Conservation (phyloP, 768 basidiomycete species). For the Lepiota venenata region DNA sequence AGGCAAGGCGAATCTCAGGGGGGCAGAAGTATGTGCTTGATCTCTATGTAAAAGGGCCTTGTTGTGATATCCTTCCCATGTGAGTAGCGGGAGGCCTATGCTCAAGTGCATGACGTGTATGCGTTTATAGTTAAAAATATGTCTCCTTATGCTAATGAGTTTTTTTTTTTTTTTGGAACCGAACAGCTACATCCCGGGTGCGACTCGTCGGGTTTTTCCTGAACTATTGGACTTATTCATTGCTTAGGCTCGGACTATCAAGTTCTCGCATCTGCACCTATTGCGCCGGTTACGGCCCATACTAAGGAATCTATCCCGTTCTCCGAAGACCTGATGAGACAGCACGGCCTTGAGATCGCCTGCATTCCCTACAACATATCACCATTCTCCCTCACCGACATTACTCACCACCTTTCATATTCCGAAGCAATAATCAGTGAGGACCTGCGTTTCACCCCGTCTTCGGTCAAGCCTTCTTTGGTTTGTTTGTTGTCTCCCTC, state of each 20-base stretch:
- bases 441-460: constrained; percentile 37
- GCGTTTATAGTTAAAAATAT: constrained; percentile 22
- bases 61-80: not conserved
- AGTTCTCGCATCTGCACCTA: constrained; percentile 42
- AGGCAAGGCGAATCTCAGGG: constrained; percentile 27
- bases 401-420: constrained; percentile 29
- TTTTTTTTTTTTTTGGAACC: not conserved
- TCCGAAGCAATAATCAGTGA: constrained; percentile 32
- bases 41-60: not conserved
- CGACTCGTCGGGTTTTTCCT: not conserved
- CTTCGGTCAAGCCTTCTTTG: constrained; percentile 40
- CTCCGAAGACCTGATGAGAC: constrained; percentile 40
- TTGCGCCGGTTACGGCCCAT: constrained; percentile 26
- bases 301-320: constrained; percentile 39
- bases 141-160: too few relatives aligned
- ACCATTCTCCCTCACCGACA: constrained; percentile 48
- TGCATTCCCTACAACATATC: constrained; percentile 56
- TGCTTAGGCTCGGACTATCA: constrained; percentile 39
- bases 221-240: not conserved
- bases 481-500: constrained; percentile 28
- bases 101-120: constrained; percentile 43
- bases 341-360: constrained; percentile 45
- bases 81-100: constrained; percentile 27
- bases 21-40: constrained; percentile 23
- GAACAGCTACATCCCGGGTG: constrained; percentile 45